Base-by-base conservation (phyloP, 164 flowering plant species). In the Berberis thunbergii region DNA sequence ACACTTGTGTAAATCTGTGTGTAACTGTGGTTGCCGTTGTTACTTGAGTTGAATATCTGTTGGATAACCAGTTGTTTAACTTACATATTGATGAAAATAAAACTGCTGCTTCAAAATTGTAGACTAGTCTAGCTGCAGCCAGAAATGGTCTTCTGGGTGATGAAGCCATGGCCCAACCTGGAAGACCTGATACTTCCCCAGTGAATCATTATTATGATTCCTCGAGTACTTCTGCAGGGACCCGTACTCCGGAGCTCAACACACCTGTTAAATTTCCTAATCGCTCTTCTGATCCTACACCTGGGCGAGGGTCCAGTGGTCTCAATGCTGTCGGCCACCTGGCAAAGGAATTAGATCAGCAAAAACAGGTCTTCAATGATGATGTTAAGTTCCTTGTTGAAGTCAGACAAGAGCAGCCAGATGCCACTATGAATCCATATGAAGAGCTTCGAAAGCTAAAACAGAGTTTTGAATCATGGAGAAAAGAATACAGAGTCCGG, bases 81-180 rank as follows among this genome's bases (percentile, higher is more conserved):
- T 26, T 26, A 26, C 26, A 26, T 26, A 26, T 26, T 26, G 26
- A 26, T 26, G 26, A 26, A 26, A 26, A 26, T 26, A 26, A 26
- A 26, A 26, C 26, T 26, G 26, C 13, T 57, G 57, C 57, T 43
- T 64, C 61, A 41, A 50, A 60, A 54, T 61, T 80, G 73, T 92
- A 90, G 97, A 69, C 65, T 71, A 85, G 88, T 66, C 77, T 93
- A 48, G 84, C 90, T 66, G 86, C 94, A 57, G 94, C 89, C 43
- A 82, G 80, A 73, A 84, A 75, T 69, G 80, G 81, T 61, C 77
- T 81, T 61, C 79, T 76, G 7, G 54, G 77, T 1, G 87, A 84
- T 40, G 71, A 73, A 39, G 49, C 68, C 45, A 64, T 68, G 10
- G 78, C 71, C 61, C 86, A 72, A 64, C 76, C 77, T 56, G 82